Percentiles rank a stretch among this genome's conserved stretches.
phyloP scores from a whole-genome alignment of 768 basidiomycete genomes.

The Boletus vinaceobasis region DNA sequence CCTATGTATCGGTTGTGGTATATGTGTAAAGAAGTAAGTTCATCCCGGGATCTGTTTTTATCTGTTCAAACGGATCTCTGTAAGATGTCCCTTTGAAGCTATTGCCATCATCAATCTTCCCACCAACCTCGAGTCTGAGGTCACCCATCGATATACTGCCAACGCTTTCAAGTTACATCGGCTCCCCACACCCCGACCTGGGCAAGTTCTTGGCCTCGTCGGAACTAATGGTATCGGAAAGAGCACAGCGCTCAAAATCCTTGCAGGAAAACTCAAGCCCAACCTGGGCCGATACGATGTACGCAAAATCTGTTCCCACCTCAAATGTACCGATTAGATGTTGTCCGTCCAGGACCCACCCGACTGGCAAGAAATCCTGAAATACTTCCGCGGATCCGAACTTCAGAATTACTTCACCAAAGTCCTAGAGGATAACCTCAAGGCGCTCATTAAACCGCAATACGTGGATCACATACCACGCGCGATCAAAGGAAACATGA shows the following conservation, averaged over 20 bases:
- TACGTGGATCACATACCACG: constrained; percentile 99
- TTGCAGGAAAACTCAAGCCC: constrained; percentile 96
- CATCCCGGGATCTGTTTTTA: background rate
- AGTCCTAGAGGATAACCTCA: constrained; percentile 96
- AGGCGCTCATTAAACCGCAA: constrained; percentile 98
- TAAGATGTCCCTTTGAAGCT: constrained; percentile 97
- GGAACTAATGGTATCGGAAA: constrained; percentile 99
- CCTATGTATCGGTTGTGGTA: constrained; percentile 99
- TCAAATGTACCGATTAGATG: background rate
- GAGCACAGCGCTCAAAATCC: constrained; percentile 93
- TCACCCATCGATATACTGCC: constrained; percentile 97
- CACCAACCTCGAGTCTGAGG: constrained; percentile 92
- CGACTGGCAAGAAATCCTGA: constrained; percentile 98
- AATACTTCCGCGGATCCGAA: constrained; percentile 98
- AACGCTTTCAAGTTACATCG: constrained; percentile 99
- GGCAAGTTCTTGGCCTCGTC: constrained; percentile 97
- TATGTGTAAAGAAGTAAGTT: constrained; percentile 97
- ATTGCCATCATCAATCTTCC: constrained; percentile 99
- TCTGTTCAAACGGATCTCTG: constrained; percentile 1
- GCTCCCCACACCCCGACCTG: constrained; percentile 93
- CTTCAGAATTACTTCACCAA: constrained; percentile 99
- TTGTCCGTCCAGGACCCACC: constrained; percentile 73
- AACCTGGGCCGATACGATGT: constrained; percentile 97
- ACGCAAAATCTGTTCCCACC: constrained; percentile 27
- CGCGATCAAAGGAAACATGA: constrained; percentile 87